Evolutionary conservation across 78 protist species (phyloP), one percentile per base, ranked within the genome.

Genomic region (Cavenderia fasciculata): DNA sequence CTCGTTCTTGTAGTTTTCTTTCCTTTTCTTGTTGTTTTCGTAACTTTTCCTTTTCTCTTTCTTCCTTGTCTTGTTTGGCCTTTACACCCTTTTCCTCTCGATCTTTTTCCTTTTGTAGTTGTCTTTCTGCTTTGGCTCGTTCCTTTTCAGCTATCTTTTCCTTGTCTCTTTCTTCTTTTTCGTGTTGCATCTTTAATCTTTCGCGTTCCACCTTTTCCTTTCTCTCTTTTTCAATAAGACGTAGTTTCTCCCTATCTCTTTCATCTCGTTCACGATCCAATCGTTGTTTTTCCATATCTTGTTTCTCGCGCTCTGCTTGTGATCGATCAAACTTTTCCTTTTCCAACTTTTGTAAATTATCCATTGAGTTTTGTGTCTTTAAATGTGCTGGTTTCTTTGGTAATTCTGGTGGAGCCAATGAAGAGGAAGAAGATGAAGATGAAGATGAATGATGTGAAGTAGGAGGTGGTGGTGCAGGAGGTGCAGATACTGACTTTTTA

Each of bases 151-250:
- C 41, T 74, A 14, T 49, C 54, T 12, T 18, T 61, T 61, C 69
- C 69, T 61, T 61, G 16, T 49, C 75, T 52, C 27, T 44, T 36
- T 65, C 75, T 8, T 65, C 87, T 40, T 65, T 47, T 70, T 47
- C 77, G 0, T 33, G 19, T 70, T 47, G 44, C 33, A 49, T 47
- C 54, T 18, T 2, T n/a, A 2, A 10, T 44, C 54, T 65, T 18
- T 34, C 62, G 21, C 25, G 52, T 46, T 77, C 34, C 51, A 44
- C 59, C n/a, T 43, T 41, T 43, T 57, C 43, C 29, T 59, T 46
- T 36, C 21, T n/a, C 41, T 33, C 61, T 40, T 38, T 27, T 38
- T 68, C 40, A n/a, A 36, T 74, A 29, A 34, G 25, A 12, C 34
- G 54, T 10, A 25, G 63, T 36, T 68, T 57, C 56, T 68, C 29